Evolutionary conservation across 225 moss, liverwort and hornwort species (phyloP), one percentile per base, ranked within the genome.

Genomic region (Neckera pumila): DNA sequence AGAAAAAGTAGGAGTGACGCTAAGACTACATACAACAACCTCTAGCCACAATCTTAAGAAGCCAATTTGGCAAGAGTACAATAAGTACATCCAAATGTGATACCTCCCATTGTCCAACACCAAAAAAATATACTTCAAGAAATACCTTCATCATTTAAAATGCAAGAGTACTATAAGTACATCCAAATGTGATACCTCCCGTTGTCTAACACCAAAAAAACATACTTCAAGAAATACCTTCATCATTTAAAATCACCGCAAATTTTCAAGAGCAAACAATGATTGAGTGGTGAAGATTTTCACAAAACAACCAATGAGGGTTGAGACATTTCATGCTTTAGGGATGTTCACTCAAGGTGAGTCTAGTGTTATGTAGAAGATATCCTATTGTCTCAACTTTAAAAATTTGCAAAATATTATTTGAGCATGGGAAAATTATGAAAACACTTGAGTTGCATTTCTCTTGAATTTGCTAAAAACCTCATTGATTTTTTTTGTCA

Each of bases 151-250:
- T n/a, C n/a, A n/a, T n/a, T n/a, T n/a, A n/a, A n/a, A n/a, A n/a
- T n/a, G 2, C n/a, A 36, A n/a, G 66, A 36, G 4, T 67, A n/a
- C 0, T 4, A 0, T 66, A 67, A n/a, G 2, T 67, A 67, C 12
- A n/a, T 11, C 12, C 21, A 67, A 67, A n/a, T 67, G 12, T 36
- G n/a, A n/a, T 20, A n/a, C 5, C 19, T 65, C 8, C 0, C 5
- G 1, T 36, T 65, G 2, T 34, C 19, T 4, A 36, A 66, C 5
- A 36, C 20, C 20, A 19, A 66, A 36, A 66, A 20, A 69, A 10
- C 2, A 2, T 0, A 21, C 2, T 21, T n/a, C 18, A 21, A 3
- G 34, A 4, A 21, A 7, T 3, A 21, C 6, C 6, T n/a, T 67
- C 7, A 23, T 69, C 8, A 38, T 22, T 69, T 69, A 12, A 38